Conservation (phyloP, 441 rosid genomes). For the Croton setiger region DNA sequence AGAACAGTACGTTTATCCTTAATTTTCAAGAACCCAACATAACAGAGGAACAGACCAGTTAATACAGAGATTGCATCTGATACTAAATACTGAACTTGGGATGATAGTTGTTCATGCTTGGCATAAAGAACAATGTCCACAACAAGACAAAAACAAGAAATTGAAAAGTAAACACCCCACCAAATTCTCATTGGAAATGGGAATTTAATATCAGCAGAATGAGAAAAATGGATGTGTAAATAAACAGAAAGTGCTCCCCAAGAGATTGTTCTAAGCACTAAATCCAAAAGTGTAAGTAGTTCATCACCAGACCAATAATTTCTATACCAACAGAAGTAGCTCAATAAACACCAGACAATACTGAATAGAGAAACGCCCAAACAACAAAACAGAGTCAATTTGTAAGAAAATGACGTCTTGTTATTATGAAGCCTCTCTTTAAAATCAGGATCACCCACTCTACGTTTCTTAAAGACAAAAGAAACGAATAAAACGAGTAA, state of each 20-base stretch:
- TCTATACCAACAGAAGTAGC: constrained; percentile 51
- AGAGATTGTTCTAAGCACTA: constrained; percentile 45
- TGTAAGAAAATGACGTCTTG: constrained; percentile 27
- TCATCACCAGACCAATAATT: constrained; percentile 47
- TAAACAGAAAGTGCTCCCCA: constrained; percentile 56
- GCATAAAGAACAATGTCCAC: constrained; percentile 41
- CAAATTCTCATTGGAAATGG: constrained; percentile 59
- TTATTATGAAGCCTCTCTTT: constrained; percentile 24
- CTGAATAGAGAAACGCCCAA: constrained; percentile 45
- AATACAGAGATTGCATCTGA: constrained; percentile 49
- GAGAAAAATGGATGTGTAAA: constrained; percentile 31
- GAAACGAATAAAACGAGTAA: constrained; percentile 40
- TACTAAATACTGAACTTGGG: constrained; percentile 35
- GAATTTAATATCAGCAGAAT: constrained; percentile 32
- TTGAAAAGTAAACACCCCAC: constrained; percentile 57
- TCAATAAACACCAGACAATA: constrained; percentile 40
- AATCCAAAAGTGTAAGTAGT: constrained; percentile 56
- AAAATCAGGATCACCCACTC: constrained; percentile 26
- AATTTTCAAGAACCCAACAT: constrained; percentile 45
- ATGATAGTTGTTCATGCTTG: constrained; percentile 24
- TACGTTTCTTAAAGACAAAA: constrained; percentile 37
- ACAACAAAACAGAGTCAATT: constrained; percentile 48
- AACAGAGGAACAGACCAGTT: constrained; percentile 54
- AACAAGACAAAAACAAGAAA: constrained; percentile 58
- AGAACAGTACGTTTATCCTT: constrained; percentile 36